Evolutionary conservation across 257 asterid genomes (phyloP).

Genomic region (Forsythia suspensa): DNA sequence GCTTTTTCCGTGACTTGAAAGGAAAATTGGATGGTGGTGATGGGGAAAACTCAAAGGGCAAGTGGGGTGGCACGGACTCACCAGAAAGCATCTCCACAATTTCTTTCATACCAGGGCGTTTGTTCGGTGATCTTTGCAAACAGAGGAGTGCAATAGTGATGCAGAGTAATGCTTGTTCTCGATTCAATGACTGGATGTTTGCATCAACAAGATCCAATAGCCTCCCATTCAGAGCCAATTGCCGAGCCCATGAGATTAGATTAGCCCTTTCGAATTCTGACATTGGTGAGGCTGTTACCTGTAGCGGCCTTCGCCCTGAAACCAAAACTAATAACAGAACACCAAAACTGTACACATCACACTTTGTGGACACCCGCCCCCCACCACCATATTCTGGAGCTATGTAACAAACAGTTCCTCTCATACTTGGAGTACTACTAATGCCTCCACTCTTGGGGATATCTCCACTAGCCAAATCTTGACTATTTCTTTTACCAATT

Average conservation of each 20-base stretch:
- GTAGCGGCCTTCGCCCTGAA: constrained; percentile 93
- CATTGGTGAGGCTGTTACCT: constrained; percentile 90
- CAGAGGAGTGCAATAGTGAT: constrained; percentile 78
- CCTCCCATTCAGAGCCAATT: constrained; percentile 70
- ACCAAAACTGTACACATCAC: constrained; percentile 91
- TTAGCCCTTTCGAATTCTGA: constrained; percentile 92
- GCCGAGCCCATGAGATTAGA: constrained; percentile 88
- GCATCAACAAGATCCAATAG: constrained; percentile 80
- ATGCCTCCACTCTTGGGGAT: constrained; percentile 88
- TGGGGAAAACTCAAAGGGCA: constrained; percentile 92
- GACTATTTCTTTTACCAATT: constrained; percentile 64
- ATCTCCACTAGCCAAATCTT: constrained; percentile 71
- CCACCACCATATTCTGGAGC: constrained; percentile 90
- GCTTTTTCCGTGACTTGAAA: constrained; percentile 65
- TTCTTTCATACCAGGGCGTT: constrained; percentile 77
- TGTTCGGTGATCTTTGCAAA: constrained; percentile 68
- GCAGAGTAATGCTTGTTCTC: constrained; percentile 66
- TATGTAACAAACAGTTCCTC: constrained; percentile 92
- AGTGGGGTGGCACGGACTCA: constrained; percentile 72
- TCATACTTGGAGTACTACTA: constrained; percentile 94
- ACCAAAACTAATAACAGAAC: constrained; percentile 71
- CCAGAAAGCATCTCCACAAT: constrained; percentile 86
- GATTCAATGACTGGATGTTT: constrained; percentile 48
- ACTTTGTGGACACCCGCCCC: constrained; percentile 63
- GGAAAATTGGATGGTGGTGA: constrained; percentile 81